A percentile compares a stretch with the other conserved stretches of the same genome.
Conservation (phyloP, 2,329 filamentous ascomycete genomes). For the Knufia petricola region DNA sequence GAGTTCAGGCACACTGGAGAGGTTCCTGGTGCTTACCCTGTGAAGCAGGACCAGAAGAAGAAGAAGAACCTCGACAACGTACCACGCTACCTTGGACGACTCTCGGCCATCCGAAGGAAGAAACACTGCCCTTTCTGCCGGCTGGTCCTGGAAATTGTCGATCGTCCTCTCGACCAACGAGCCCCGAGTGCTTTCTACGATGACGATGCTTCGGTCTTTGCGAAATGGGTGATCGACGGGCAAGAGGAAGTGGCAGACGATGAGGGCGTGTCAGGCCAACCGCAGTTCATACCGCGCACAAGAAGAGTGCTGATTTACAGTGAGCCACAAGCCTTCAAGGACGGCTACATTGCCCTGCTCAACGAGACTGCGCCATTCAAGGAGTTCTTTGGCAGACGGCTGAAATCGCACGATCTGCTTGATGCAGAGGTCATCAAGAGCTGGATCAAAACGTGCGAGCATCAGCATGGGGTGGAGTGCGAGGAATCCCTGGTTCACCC, state of each 20-base stretch:
- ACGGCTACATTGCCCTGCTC: constrained; percentile 23
- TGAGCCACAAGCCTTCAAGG: constrained; percentile 23
- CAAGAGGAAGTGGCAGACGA: constrained; percentile 15
- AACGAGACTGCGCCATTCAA: constrained; percentile 21
- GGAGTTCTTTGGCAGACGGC: constrained; percentile 20
- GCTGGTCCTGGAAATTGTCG: constrained; percentile 20
- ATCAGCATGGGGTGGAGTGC: constrained; percentile 20
- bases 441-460: constrained; percentile 21
- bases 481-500: constrained; percentile 22
- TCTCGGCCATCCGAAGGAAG: constrained; percentile 17
- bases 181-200: constrained; percentile 14
- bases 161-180: constrained; percentile 21
- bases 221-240: constrained; percentile 23
- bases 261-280: constrained; percentile 10
- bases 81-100: constrained; percentile 18
- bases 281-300: constrained; percentile 17
- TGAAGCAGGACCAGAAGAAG: constrained; percentile 5
- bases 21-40: not conserved
- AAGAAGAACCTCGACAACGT: constrained; percentile 12
- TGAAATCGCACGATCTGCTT: constrained; percentile 19
- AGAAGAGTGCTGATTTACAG: constrained; percentile 21
- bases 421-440: constrained; percentile 17
- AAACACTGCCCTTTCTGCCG: constrained; percentile 22
- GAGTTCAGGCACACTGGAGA: not conserved
- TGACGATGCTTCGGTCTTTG: constrained; percentile 20